phyloP scores from a whole-genome alignment of 2,329 filamentous ascomycete species.

The Aspergillus aculeatus region DNA sequence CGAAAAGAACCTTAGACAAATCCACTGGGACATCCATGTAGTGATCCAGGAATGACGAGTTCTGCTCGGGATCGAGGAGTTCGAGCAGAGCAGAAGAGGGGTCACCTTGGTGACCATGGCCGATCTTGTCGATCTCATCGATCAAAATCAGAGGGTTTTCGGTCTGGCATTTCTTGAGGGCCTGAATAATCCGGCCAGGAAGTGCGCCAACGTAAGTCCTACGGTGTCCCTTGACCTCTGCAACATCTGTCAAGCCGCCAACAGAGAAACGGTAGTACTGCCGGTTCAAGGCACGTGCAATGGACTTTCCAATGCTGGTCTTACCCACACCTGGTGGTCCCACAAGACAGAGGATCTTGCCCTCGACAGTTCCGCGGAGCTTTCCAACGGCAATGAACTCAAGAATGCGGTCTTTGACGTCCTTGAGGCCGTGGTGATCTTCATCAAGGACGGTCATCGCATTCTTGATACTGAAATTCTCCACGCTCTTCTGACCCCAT shows the following conservation, averaged over 20 bases:
- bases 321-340: slow-evolving; percentile 97
- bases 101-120: slow-evolving; percentile 92
- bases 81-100: slow-evolving; percentile 92
- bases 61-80: slow-evolving; percentile 93
- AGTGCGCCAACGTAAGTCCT: slow-evolving; percentile 95
- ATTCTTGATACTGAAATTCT: slow-evolving; percentile 94
- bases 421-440: slow-evolving; percentile 94
- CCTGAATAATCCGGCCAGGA: slow-evolving; percentile 95
- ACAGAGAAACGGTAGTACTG: slow-evolving; percentile 99
- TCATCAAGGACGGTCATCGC: slow-evolving; percentile 89
- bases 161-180: slow-evolving; percentile 97
- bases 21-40: slow-evolving; percentile 99
- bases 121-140: slow-evolving; percentile 98
- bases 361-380: slow-evolving; percentile 92
- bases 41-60: slow-evolving; percentile 94
- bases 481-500: slow-evolving; percentile 90
- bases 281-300: slow-evolving; percentile 87
- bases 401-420: slow-evolving; percentile 96
- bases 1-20: slow-evolving; percentile 94
- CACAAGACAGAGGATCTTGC: slow-evolving; percentile 97
- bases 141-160: slow-evolving; percentile 97
- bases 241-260: slow-evolving; percentile 92
- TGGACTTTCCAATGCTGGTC: slow-evolving; percentile 98
- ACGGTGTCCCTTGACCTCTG: slow-evolving; percentile 96
- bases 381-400: slow-evolving; percentile 99